Evolutionary conservation across 176 grass and related monocot genomes (phyloP).

Genomic region (Miscanthus lutarioriparius): DNA sequence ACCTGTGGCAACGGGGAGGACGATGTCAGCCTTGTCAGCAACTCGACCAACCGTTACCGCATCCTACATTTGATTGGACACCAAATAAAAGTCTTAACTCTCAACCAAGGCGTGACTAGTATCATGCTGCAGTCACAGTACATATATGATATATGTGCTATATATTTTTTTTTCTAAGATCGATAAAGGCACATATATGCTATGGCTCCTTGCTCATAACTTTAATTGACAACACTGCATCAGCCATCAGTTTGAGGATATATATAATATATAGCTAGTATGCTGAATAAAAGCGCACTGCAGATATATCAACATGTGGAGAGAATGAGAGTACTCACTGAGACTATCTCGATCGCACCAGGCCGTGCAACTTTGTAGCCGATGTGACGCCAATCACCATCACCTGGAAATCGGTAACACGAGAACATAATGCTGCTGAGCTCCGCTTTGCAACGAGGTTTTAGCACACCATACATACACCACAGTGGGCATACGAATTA

Average conservation of each 20-base stretch:
- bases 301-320: not conserved
- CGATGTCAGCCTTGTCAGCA: conserved; percentile 65
- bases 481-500: too few relatives aligned
- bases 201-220: not conserved
- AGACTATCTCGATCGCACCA: conserved; percentile 67
- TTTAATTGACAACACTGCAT: not conserved
- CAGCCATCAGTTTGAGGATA: not conserved
- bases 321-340: conserved; percentile 36
- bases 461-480: not conserved
- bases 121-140: too few relatives aligned
- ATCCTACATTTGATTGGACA: conserved; percentile 12
- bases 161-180: too few relatives aligned
- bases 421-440: not conserved
- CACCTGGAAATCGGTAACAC: conserved; percentile 45
- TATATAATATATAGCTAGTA: too few relatives aligned
- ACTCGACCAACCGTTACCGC: conserved; percentile 66
- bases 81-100: too few relatives aligned
- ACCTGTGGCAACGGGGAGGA: conserved; percentile 65
- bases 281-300: not conserved
- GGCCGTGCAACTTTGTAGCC: conserved; percentile 66
- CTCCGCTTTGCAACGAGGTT: not conserved
- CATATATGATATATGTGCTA: too few relatives aligned
- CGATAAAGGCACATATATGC: not conserved
- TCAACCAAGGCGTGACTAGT: too few relatives aligned
- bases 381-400: conserved; percentile 73